phyloP scores from a whole-genome alignment of 2,329 filamentous ascomycete species.

The Dactylella cylindrospora region DNA sequence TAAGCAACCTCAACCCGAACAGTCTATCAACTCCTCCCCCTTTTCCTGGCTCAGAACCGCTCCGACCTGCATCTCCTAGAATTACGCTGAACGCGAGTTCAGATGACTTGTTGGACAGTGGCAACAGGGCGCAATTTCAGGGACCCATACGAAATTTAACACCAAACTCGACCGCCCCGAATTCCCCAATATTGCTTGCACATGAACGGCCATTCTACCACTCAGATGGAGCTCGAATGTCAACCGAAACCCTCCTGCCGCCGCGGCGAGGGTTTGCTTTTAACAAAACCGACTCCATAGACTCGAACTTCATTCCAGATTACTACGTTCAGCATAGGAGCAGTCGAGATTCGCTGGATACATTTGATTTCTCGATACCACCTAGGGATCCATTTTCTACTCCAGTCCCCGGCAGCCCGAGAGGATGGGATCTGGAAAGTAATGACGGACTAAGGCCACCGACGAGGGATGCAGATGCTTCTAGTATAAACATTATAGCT shows the following conservation, averaged over 20 bases:
- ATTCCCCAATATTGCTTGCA: constrained; percentile 20
- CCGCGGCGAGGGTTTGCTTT: constrained; percentile 22
- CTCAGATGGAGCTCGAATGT: constrained; percentile 1
- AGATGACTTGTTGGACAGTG: constrained; percentile 22
- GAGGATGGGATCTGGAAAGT: constrained; percentile 24
- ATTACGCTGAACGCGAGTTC: constrained; percentile 40
- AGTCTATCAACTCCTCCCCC: constrained; percentile 25
- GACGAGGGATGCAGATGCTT: constrained; percentile 58
- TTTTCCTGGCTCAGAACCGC: constrained; percentile 30
- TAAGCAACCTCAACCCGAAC: constrained; percentile 1
- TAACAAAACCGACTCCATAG: constrained; percentile 21
- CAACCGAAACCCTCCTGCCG: constrained; percentile 27
- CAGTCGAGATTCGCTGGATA: constrained; percentile 34
- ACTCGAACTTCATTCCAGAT: constrained; percentile 25
- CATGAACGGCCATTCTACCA: constrained; percentile 24
- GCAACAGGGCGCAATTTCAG: constrained; percentile 29
- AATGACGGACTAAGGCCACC: constrained; percentile 54
- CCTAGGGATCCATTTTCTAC: constrained; percentile 36
- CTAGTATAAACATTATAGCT: constrained; percentile 72
- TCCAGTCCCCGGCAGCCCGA: constrained; percentile 28
- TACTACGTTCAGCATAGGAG: constrained; percentile 25
- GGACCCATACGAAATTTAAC: constrained; percentile 38
- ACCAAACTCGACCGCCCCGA: constrained; percentile 28
- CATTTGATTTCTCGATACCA: constrained; percentile 10
- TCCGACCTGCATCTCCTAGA: constrained; percentile 22